These are phyloP conservation scores for Coemansia sp. DNA, from an alignment of 192 early-diverging fungal species.

Conservation along the genomic window DNA sequence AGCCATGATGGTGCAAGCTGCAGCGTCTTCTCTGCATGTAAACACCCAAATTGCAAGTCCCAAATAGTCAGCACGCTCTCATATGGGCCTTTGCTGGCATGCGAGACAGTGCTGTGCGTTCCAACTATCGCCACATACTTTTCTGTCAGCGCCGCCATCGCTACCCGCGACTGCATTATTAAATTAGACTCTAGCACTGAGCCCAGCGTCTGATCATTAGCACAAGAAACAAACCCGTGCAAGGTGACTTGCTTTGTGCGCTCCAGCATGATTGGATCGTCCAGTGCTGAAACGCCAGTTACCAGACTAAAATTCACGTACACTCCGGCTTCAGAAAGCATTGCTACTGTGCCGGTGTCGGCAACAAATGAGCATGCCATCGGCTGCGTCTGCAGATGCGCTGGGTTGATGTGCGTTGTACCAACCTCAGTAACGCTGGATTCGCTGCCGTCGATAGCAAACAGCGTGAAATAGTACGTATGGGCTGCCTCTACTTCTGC, in stretches of 20 bases:
- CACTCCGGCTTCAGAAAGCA: constrained; percentile 40
- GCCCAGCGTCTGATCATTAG: constrained; percentile 4
- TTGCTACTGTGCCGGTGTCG: constrained; percentile 35
- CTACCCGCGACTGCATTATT: constrained; percentile 37
- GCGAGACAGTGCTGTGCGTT: constrained; percentile 51
- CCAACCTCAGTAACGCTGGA: constrained; percentile 36
- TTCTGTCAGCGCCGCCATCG: constrained; percentile 41
- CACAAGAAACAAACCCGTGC: constrained; percentile 49
- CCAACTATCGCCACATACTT: constrained; percentile 49
- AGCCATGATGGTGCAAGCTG: constrained; percentile 23
- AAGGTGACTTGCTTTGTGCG: constrained; percentile 34
- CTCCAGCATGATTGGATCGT: constrained; percentile 41
- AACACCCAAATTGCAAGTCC: constrained; percentile 53
- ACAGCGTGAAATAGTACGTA: constrained; percentile 28
- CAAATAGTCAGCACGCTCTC: constrained; percentile 50
- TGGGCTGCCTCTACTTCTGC: constrained; percentile 8
- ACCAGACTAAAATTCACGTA: constrained; percentile 32
- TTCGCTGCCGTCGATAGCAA: constrained; percentile 30
- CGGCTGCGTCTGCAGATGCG: constrained; percentile 29
- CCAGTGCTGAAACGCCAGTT: constrained; percentile 42
- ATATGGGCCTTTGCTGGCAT: constrained; percentile 40
- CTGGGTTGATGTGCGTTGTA: constrained; percentile 42
- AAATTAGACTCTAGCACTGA: constrained; percentile 14
- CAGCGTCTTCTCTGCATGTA: constrained; percentile 46
- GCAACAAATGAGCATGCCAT: constrained; percentile 48